Evolutionary conservation across 768 basidiomycete genomes (phyloP).

Genomic region (Panaeolus papilionaceus): DNA sequence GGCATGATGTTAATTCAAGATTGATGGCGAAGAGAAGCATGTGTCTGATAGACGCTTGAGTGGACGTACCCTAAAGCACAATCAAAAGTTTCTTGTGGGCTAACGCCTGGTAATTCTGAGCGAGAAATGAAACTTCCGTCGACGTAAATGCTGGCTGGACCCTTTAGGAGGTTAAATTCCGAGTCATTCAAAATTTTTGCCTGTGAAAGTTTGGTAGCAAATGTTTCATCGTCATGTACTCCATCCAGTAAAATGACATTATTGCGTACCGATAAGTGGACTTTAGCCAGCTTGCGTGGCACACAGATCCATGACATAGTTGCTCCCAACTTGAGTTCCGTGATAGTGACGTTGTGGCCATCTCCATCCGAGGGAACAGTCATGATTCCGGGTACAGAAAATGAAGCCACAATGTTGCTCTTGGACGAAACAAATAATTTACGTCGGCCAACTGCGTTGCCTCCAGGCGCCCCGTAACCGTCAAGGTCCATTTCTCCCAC

Average conservation of each 20-base stretch:
- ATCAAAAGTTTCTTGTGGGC: constrained; percentile 50
- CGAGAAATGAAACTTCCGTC: constrained; percentile 63
- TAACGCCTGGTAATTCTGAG: constrained; percentile 47
- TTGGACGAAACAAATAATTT: constrained; percentile 39
- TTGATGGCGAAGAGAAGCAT: neutral
- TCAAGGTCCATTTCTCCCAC: neutral
- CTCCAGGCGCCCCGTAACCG: neutral
- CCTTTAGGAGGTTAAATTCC: constrained; percentile 56
- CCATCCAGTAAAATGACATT: neutral
- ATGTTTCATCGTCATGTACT: neutral
- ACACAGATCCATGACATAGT: constrained; percentile 50
- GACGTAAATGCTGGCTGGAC: constrained; percentile 56
- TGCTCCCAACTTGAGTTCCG: constrained; percentile 41
- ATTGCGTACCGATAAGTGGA: constrained; percentile 43
- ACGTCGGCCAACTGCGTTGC: constrained; percentile 26
- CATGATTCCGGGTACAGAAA: constrained; percentile 47
- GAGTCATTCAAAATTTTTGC: constrained; percentile 59
- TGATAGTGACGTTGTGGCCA: constrained; percentile 49
- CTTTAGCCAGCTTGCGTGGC: constrained; percentile 44
- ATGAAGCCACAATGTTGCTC: constrained; percentile 47
- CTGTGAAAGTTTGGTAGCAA: constrained; percentile 29
- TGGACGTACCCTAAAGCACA: constrained; percentile 51
- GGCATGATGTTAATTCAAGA: neutral
- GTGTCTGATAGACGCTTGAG: neutral
- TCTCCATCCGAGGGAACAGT: constrained; percentile 47